Percentiles rank a stretch among this genome's conserved stretches.
These are phyloP conservation scores for Leishmania turanica DNA, from an alignment of 208 protist genomes.

Conservation along the genomic window DNA sequence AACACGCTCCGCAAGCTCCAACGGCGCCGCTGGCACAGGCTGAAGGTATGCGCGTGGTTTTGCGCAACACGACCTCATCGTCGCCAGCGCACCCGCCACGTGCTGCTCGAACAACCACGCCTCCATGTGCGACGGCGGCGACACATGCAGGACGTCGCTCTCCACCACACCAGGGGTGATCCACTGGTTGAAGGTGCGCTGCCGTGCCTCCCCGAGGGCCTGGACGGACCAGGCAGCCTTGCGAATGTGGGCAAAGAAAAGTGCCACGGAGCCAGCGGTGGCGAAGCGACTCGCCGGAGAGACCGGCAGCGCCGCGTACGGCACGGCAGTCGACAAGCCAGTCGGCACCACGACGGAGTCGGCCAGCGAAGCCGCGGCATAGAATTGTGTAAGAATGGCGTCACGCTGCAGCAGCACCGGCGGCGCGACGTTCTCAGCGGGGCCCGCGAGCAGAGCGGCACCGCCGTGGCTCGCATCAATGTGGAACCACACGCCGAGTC, in stretches of 20 bases:
- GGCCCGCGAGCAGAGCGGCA: conserved; percentile 31
- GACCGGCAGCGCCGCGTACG: conserved; percentile 11
- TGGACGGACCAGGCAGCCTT: conserved; percentile 42
- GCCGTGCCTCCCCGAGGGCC: conserved; percentile 28
- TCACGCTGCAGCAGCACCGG: neutral
- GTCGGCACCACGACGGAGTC: conserved; percentile 26
- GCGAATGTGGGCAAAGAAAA: conserved; percentile 36
- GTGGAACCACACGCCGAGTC: conserved; percentile 74
- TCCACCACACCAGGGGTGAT: conserved; percentile 11
- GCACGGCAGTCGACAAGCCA: conserved; percentile 14
- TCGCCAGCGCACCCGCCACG: neutral
- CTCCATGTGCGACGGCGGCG: conserved; percentile 17
- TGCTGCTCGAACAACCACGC: conserved; percentile 9
- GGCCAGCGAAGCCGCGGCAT: conserved; percentile 8
- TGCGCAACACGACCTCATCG: neutral
- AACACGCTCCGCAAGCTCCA: conserved; percentile 5
- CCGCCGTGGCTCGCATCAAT: conserved; percentile 65
- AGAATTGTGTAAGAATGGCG: conserved; percentile 13
- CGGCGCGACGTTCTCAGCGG: neutral
- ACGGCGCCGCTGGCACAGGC: neutral
- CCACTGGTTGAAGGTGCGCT: conserved; percentile 25
- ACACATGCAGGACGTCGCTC: conserved; percentile 27
- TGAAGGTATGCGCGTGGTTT: neutral
- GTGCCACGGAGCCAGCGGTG: conserved; percentile 2
- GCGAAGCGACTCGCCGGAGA: neutral